Conservation (phyloP, 2,329 filamentous ascomycete species). For the Fusarium foetens region DNA sequence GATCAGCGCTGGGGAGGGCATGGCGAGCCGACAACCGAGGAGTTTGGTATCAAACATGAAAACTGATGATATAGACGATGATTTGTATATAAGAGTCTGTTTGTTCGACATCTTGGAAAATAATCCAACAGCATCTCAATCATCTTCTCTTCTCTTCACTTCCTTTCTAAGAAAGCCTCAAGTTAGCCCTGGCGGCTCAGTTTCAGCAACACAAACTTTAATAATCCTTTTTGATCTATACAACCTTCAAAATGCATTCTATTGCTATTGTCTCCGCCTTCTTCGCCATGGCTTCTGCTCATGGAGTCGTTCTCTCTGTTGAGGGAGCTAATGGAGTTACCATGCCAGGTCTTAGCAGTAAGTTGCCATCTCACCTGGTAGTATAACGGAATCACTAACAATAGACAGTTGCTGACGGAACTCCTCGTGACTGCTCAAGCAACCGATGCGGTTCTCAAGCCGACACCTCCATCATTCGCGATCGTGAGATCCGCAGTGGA, state of each 20-base stretch:
- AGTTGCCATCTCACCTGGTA: background rate
- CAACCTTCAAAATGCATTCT: slow-evolving; percentile 45
- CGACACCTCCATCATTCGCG: slow-evolving; percentile 76
- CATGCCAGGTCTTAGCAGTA: slow-evolving; percentile 66
- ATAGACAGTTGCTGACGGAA: slow-evolving; percentile 68
- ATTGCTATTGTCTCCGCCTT: slow-evolving; percentile 47
- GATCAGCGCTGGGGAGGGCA: background rate
- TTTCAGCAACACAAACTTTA: background rate
- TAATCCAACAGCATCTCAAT: background rate
- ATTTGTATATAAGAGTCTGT: background rate
- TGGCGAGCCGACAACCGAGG: background rate
- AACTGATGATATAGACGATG: background rate
- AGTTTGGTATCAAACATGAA: background rate
- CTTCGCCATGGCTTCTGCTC: slow-evolving; percentile 62
- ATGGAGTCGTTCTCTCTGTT: slow-evolving; percentile 67
- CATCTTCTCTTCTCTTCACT: background rate
- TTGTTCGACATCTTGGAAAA: background rate
- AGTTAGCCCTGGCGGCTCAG: slow-evolving; percentile 5
- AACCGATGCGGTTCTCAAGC: slow-evolving; percentile 72
- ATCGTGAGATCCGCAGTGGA: slow-evolving; percentile 64
- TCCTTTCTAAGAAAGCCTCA: background rate
- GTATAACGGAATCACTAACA: background rate
- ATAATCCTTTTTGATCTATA: background rate
- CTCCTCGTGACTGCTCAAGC: slow-evolving; percentile 72
- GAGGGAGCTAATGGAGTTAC: slow-evolving; percentile 69